Evolutionary conservation across 768 basidiomycete genomes (phyloP).

Genomic region (Holtermanniella nyarrowii): DNA sequence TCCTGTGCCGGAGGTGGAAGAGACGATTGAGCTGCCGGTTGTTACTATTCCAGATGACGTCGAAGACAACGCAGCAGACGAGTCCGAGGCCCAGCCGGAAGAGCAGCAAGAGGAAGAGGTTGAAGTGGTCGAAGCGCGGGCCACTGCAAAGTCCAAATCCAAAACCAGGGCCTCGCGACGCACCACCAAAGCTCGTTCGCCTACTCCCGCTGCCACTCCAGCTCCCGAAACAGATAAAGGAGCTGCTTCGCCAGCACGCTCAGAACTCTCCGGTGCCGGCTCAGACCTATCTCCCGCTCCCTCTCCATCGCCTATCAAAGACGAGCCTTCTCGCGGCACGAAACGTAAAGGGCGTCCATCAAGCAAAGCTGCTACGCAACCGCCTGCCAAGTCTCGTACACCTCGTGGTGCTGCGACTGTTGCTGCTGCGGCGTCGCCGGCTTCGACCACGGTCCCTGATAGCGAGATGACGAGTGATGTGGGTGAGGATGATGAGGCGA

Average conservation of each 20-base stretch:
- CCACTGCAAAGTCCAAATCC: slow-evolving; percentile 1
- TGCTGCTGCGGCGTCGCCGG: neutral
- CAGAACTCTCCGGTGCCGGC: slow-evolving; percentile 10
- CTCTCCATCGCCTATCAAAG: slow-evolving; percentile 1
- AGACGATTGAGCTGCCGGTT: neutral
- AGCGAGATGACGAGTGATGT: neutral
- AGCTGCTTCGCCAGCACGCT: slow-evolving; percentile 9
- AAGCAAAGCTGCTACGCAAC: neutral
- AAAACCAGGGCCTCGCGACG: neutral
- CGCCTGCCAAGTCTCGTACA: neutral
- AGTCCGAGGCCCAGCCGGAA: neutral
- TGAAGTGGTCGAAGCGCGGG: neutral
- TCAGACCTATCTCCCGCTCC: slow-evolving; percentile 12
- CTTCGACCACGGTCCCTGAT: neutral
- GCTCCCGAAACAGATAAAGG: neutral
- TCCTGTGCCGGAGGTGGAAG: neutral
- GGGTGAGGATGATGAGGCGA: slow-evolving; percentile 2
- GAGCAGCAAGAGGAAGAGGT: slow-evolving; percentile 3
- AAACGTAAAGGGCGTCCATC: slow-evolving; percentile 17
- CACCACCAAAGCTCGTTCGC: neutral
- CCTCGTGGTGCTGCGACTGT: too few species aligned
- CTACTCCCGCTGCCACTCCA: neutral
- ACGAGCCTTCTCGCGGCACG: slow-evolving; percentile 5
- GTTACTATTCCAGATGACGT: too few species aligned
- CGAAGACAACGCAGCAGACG: neutral